phyloP scores from a whole-genome alignment of 2,329 filamentous ascomycete species.

The Cladosporium sp. region DNA sequence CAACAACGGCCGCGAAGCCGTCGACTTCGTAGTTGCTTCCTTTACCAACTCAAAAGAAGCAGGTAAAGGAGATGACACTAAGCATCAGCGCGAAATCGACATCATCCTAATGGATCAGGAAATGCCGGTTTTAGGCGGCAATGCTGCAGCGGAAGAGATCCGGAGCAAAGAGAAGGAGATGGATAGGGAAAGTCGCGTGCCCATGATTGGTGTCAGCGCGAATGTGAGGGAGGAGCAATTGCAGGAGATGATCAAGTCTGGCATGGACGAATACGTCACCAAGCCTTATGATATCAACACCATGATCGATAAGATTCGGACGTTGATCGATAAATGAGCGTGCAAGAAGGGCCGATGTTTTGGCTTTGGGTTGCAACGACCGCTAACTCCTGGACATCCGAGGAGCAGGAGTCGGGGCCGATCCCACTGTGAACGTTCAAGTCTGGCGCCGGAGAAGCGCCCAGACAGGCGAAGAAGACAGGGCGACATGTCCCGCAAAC shows the following conservation, averaged over 20 bases:
- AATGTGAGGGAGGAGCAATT: constrained; percentile 32
- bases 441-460: no score
- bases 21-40: constrained; percentile 22
- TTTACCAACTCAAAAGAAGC: constrained; percentile 16
- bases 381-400: no score
- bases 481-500: no score
- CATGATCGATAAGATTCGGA: not conserved
- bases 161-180: constrained; percentile 23
- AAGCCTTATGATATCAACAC: constrained; percentile 24
- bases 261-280: constrained; percentile 33
- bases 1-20: constrained; percentile 31
- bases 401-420: no score
- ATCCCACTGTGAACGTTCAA: no score
- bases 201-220: constrained; percentile 32
- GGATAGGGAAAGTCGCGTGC: constrained; percentile 19
- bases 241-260: constrained; percentile 27
- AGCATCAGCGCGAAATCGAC: constrained; percentile 19
- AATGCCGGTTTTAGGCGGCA: constrained; percentile 33
- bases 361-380: no score
- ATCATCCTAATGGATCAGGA: constrained; percentile 33
- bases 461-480: no score
- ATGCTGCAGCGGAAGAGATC: constrained; percentile 25
- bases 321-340: not conserved
- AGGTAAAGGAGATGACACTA: not conserved
- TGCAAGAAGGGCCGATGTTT: no score